These are phyloP conservation scores for Rhizodiscina lignyota DNA, from an alignment of 495 filamentous ascomycete species.

Conservation along the genomic window DNA sequence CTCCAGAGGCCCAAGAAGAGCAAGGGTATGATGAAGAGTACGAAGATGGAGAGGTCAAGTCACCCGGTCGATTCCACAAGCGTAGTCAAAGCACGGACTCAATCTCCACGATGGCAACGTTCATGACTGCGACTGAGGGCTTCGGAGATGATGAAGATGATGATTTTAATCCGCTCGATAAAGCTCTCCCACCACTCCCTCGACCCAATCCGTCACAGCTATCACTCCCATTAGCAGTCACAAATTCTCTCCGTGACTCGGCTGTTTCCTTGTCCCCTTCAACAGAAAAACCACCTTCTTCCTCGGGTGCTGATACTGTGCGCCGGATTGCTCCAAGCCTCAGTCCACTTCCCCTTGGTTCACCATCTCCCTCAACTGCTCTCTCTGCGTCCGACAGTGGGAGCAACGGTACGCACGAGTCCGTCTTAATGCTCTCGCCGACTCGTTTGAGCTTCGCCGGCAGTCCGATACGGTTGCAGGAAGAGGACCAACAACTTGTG, in stretches of 20 bases:
- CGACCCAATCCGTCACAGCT: constrained; percentile 18
- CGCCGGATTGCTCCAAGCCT: too few species aligned
- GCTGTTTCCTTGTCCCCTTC: too few species aligned
- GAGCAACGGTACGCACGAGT: background rate
- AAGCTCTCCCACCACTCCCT: constrained; percentile 9
- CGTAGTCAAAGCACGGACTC: constrained; percentile 50
- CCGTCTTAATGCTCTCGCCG: background rate
- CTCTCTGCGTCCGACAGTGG: background rate
- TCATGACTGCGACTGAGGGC: constrained; percentile 69
- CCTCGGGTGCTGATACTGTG: too few species aligned
- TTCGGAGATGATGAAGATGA: constrained; percentile 23
- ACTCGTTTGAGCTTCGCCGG: background rate
- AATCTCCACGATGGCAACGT: constrained; percentile 60
- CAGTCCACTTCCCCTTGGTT: too few species aligned
- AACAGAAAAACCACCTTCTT: too few species aligned
- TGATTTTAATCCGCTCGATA: constrained; percentile 19
- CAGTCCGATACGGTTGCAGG: constrained; percentile 17
- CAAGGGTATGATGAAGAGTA: too few species aligned
- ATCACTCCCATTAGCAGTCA: constrained; percentile 17
- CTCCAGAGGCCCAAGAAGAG: constrained; percentile 4
- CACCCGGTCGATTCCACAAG: constrained; percentile 17
- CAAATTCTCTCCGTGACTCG: too few species aligned
- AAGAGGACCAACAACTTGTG: constrained; percentile 56
- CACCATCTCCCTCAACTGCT: too few species aligned
- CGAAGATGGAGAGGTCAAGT: too few species aligned